phyloP scores from a whole-genome alignment of 352 stramenopile species.

The Elongisporangium undulatum region DNA sequence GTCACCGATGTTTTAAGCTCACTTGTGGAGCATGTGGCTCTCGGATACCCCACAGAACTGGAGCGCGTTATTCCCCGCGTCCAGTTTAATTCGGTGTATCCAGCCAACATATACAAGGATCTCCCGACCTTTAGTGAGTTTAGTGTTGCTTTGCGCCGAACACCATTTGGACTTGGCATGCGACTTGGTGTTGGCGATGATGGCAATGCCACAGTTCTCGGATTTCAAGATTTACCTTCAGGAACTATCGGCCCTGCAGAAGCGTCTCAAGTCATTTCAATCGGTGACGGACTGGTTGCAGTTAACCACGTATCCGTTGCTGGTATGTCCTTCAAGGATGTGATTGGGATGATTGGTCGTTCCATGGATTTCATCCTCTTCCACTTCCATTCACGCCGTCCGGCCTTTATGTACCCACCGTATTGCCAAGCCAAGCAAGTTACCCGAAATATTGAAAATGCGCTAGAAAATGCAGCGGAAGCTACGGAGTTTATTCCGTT shows the following conservation, averaged over 20 bases:
- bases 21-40: conserved; percentile 75
- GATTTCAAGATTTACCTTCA: conserved; percentile 71
- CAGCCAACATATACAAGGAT: conserved; percentile 38
- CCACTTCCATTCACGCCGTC: conserved; percentile 74
- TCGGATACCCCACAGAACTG: conserved; percentile 64
- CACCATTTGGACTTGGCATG: conserved; percentile 76
- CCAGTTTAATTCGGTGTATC: conserved; percentile 50
- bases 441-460: conserved; percentile 25
- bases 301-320: conserved; percentile 72
- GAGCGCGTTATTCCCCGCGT: conserved; percentile 32
- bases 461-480: conserved; percentile 29
- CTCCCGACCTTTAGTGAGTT: conserved; percentile 71
- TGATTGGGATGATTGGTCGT: conserved; percentile 64
- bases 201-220: conserved; percentile 64
- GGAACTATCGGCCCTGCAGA: conserved; percentile 75
- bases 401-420: conserved; percentile 58
- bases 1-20: conserved; percentile 72
- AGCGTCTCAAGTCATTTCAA: conserved; percentile 63
- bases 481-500: conserved; percentile 59
- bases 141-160: conserved; percentile 57
- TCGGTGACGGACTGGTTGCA: conserved; percentile 67
- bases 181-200: conserved; percentile 66
- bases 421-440: conserved; percentile 66
- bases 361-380: conserved; percentile 70
- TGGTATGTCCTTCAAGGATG: conserved; percentile 62